A percentile compares a stretch with the other conserved stretches of the same genome.
phyloP scores from a whole-genome alignment of 2,329 filamentous ascomycete genomes.

The Herpotrichia juniperi region DNA sequence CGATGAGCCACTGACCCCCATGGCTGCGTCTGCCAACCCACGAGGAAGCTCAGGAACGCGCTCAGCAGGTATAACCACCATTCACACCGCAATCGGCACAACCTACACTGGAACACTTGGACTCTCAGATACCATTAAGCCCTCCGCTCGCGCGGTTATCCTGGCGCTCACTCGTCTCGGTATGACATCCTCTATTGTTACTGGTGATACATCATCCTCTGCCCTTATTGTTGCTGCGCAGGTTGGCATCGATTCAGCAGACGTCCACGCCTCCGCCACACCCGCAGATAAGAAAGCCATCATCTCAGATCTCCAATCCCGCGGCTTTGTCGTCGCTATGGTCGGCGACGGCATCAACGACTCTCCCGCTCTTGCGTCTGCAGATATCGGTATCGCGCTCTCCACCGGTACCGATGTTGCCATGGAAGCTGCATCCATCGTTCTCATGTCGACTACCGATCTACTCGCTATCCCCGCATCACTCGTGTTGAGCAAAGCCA shows the following conservation, averaged over 20 bases:
- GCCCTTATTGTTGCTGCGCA: slow-evolving; percentile 81
- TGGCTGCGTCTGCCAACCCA: slow-evolving; percentile 28
- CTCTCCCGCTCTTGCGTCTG: slow-evolving; percentile 90
- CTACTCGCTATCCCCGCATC: slow-evolving; percentile 91
- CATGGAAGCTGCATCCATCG: slow-evolving; percentile 95
- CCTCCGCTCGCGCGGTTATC: slow-evolving; percentile 80
- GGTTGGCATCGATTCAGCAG: slow-evolving; percentile 77
- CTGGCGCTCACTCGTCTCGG: slow-evolving; percentile 83
- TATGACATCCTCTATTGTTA: slow-evolving; percentile 88
- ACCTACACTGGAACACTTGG: slow-evolving; percentile 81
- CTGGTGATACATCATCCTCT: slow-evolving; percentile 85
- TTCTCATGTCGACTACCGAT: slow-evolving; percentile 91
- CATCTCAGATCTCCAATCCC: slow-evolving; percentile 74
- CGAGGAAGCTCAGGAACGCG: slow-evolving; percentile 47
- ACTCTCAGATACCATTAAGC: slow-evolving; percentile 89
- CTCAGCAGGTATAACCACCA: slow-evolving; percentile 78
- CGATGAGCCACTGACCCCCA: slow-evolving; percentile 56
- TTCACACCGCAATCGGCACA: slow-evolving; percentile 87
- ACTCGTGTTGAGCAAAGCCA: slow-evolving; percentile 78
- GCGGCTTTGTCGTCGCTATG: slow-evolving; percentile 86
- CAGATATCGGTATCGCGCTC: slow-evolving; percentile 92
- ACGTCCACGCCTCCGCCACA: slow-evolving; percentile 86
- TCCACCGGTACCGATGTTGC: slow-evolving; percentile 93
- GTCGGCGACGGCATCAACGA: slow-evolving; percentile 71
- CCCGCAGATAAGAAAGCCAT: slow-evolving; percentile 92